These are phyloP conservation scores for Taiozyma onychis DNA, from an alignment of 1,139 yeast genomes.

Conservation along the genomic window DNA sequence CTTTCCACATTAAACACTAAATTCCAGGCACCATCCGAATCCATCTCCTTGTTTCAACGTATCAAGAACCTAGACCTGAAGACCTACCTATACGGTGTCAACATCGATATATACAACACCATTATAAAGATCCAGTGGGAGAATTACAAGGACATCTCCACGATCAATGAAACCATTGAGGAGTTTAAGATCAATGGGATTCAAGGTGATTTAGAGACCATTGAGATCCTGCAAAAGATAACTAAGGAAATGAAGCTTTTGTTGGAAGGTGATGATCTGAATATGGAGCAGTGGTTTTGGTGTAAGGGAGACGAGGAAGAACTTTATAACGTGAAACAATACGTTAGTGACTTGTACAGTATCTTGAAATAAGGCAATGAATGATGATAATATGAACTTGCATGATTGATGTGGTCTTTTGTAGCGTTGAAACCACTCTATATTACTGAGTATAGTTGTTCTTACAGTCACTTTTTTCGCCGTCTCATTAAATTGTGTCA, in stretches of 20 bases:
- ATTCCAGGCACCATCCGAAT: slow-evolving; percentile 32
- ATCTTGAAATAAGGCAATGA: not conserved
- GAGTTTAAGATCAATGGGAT: slow-evolving; percentile 40
- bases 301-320: slow-evolving; percentile 28
- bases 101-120: slow-evolving; percentile 35
- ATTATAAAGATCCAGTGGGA: slow-evolving; percentile 34
- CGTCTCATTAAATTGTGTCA: too few relatives aligned
- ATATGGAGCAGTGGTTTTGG: slow-evolving; percentile 25
- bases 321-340: slow-evolving; percentile 25
- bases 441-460: too few relatives aligned
- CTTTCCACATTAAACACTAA: slow-evolving; percentile 15
- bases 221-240: slow-evolving; percentile 23
- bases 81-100: slow-evolving; percentile 34
- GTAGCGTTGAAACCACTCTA: not conserved
- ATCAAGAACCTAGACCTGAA: slow-evolving; percentile 31
- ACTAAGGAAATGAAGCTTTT: slow-evolving; percentile 10
- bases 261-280: slow-evolving; percentile 12
- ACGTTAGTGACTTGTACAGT: slow-evolving; percentile 9
- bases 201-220: slow-evolving; percentile 32
- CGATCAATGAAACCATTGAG: slow-evolving; percentile 29
- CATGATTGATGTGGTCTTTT: not conserved
- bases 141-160: slow-evolving; percentile 32
- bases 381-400: not conserved
- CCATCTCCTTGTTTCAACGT: slow-evolving; percentile 33
- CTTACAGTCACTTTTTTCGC: too few relatives aligned